These are phyloP conservation scores for Rhodotorula sp. DNA, from an alignment of 1,284 basidiomycete genomes.

Conservation along the genomic window DNA sequence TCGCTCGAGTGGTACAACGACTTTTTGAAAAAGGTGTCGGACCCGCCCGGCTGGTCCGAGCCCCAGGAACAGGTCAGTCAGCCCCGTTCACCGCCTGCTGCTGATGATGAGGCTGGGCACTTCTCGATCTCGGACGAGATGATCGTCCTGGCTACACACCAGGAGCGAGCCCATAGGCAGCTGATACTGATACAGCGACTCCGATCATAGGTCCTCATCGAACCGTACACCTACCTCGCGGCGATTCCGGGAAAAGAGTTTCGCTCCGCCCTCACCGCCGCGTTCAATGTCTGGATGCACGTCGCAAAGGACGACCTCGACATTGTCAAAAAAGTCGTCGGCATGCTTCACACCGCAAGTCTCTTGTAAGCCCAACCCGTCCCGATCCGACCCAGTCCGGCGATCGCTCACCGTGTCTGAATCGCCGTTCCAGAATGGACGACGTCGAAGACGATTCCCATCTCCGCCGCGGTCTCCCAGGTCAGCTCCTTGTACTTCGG, in stretches of 20 bases:
- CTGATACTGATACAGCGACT: not conserved
- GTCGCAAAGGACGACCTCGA: conserved; percentile 71
- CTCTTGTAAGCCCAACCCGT: conserved; percentile 64
- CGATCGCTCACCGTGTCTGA: not conserved
- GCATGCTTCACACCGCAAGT: conserved; percentile 92
- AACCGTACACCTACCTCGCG: conserved; percentile 85
- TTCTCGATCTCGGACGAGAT: too few species aligned
- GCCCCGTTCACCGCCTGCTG: not conserved
- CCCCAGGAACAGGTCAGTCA: conserved; percentile 49
- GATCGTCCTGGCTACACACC: not conserved
- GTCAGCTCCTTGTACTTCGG: conserved; percentile 49
- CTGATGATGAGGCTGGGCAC: too few species aligned
- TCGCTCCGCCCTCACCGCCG: conserved; percentile 80
- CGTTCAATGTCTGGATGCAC: conserved; percentile 89
- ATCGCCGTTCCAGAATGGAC: conserved; percentile 65
- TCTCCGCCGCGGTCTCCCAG: conserved; percentile 78
- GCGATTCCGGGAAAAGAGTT: conserved; percentile 92
- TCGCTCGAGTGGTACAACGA: conserved; percentile 43
- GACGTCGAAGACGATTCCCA: conserved; percentile 97
- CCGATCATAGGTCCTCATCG: conserved; percentile 49
- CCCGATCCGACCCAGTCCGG: not conserved
- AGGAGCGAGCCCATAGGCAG: not conserved
- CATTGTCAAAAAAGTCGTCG: conserved; percentile 75
- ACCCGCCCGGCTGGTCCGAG: conserved; percentile 48
- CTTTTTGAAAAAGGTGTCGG: conserved; percentile 44